Base-by-base conservation (phyloP, 345 rosid genomes). In the Bruguiera gymnorhiza region DNA sequence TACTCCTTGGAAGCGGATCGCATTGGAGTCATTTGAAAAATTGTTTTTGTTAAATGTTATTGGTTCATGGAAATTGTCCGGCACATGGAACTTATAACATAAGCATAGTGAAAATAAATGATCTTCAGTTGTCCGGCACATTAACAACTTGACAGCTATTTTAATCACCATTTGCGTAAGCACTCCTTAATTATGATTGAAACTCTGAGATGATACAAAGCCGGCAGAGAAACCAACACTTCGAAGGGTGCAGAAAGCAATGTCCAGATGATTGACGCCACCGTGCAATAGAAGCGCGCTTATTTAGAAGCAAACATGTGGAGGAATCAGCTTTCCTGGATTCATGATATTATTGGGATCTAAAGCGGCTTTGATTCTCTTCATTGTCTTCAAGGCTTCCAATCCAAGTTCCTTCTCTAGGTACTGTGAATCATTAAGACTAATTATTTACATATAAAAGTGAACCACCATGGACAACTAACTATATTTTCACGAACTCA, bases 301-400 rank as follows among this genome's bases (percentile, higher is more conserved):
- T 43, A 13, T 50, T 76, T 80, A 91, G 73, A 86, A 83, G 76
- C 96, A 94, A 43, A 91, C 83, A 73, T 94, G 96, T 20, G 98
- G 89, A 54, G 97, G 98, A 66, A 94, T 91, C 26, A 94, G 80
- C 86, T 94, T 94, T 76, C 96, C 98, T 15, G 97, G 98, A 73
- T 94, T 94, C 96, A 94, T 91, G 69, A 91, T 91, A 68, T 86
- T 75, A 79, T 91, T 89, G 19, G 97, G 98, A 78, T 91, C 98
- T 73, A 94, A 76, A 0, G 90, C 85, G 32, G 70, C 75, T 83
- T 91, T 94, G 54, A 94, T 89, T 79, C 70, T 84, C 78, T 87
- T 94, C 98, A 94, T 91, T 0, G 90, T 89, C 84, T 80, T 80
- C 73, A 94, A 77, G 48, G 87, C 87, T 84, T 89, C 98, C 27